A percentile compares a stretch with the other conserved stretches of the same genome.
Evolutionary conservation across 345 rosid genomes (phyloP).

Genomic region (Trapa bicornis): DNA sequence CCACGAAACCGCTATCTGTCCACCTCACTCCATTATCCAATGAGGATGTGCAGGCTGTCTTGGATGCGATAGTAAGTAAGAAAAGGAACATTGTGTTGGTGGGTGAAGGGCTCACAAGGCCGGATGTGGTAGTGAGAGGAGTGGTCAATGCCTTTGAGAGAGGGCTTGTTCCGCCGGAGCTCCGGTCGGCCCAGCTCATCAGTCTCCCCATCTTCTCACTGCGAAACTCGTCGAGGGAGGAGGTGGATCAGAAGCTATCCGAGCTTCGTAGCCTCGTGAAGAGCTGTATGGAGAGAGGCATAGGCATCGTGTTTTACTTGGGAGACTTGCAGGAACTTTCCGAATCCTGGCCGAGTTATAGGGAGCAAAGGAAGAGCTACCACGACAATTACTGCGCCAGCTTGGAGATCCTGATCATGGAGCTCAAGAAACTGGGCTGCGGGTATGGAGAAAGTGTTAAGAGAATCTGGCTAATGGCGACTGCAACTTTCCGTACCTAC

Average conservation of each 20-base stretch:
- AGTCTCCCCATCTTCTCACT: constrained; percentile 44
- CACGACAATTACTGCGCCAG: constrained; percentile 15
- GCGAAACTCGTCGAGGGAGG: constrained; percentile 33
- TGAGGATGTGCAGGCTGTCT: constrained; percentile 31
- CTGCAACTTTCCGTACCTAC: constrained; percentile 41
- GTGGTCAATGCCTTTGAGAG: constrained; percentile 41
- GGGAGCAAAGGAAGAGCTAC: constrained; percentile 29
- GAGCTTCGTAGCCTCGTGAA: constrained; percentile 42
- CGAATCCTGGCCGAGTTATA: constrained; percentile 43
- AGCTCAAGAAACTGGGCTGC: constrained; percentile 34
- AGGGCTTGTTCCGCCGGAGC: constrained; percentile 30
- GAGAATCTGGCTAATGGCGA: constrained; percentile 41
- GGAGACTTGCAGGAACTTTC: constrained; percentile 53
- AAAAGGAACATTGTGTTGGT: constrained; percentile 40
- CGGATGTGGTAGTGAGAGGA: constrained; percentile 36
- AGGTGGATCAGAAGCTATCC: constrained; percentile 41
- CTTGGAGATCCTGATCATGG: constrained; percentile 40
- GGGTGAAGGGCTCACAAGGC: constrained; percentile 30
- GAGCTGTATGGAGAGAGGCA: constrained; percentile 28
- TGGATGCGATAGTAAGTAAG: constrained; percentile 27
- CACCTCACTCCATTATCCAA: constrained; percentile 16
- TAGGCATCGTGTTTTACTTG: constrained; percentile 30
- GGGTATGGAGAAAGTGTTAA: constrained; percentile 23
- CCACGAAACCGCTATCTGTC: constrained; percentile 11
- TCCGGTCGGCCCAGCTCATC: constrained; percentile 33